These are phyloP conservation scores for Mycoemilia scoparia DNA, from an alignment of 192 early-diverging fungal species.

Conservation along the genomic window DNA sequence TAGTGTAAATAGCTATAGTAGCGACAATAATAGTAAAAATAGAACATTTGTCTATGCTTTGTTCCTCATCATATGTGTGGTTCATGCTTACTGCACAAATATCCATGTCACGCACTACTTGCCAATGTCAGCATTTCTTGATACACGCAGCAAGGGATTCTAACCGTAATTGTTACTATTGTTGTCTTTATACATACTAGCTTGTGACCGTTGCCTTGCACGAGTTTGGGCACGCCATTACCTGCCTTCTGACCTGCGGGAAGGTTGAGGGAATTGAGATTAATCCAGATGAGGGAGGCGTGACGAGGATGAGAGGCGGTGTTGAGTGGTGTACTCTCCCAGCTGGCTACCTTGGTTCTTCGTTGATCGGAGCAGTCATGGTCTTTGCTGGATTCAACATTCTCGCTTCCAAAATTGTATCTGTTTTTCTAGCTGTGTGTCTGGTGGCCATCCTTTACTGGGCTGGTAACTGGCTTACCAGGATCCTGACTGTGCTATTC, in stretches of 20 bases:
- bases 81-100: not conserved
- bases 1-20: no score
- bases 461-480: slow-evolving; percentile 78
- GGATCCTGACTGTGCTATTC: slow-evolving; percentile 63
- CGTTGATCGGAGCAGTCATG: slow-evolving; percentile 78
- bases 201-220: slow-evolving; percentile 81
- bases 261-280: slow-evolving; percentile 74
- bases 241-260: slow-evolving; percentile 73
- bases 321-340: slow-evolving; percentile 67
- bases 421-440: slow-evolving; percentile 67
- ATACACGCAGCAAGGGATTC: not conserved
- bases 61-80: not conserved
- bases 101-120: not conserved
- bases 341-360: slow-evolving; percentile 79
- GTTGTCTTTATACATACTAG: no score
- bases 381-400: slow-evolving; percentile 86
- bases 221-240: slow-evolving; percentile 86
- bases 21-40: slow-evolving; percentile 1
- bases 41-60: not conserved
- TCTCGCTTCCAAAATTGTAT: slow-evolving; percentile 66
- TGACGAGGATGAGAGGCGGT: slow-evolving; percentile 67
- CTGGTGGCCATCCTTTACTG: slow-evolving; percentile 69
- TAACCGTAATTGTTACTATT: slow-evolving; percentile 3
- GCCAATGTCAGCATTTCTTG: slow-evolving; percentile 1
- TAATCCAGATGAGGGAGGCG: slow-evolving; percentile 83